Base-by-base conservation (phyloP, 169 alveolate genomes). In the Plasmodium malariae region DNA sequence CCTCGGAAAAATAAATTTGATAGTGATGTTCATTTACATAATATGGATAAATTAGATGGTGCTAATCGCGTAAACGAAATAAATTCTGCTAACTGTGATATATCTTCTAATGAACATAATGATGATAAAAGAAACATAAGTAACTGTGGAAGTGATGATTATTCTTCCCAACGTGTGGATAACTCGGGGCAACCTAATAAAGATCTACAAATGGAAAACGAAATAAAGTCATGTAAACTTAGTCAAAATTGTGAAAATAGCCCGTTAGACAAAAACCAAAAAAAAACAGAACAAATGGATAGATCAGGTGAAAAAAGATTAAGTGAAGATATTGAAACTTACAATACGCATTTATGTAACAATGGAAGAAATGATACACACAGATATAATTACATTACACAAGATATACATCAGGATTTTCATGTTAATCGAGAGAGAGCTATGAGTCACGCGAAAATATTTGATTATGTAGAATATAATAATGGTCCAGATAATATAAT, bases 361-460 rank as follows among this genome's bases (percentile, higher is more conserved):
- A n/a, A n/a, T n/a, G 36, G 12, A 17, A 21, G 19, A n/a, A 19
- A 55, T n/a, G n/a, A n/a, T 6, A 21, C 11, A 7, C 11, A 34
- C 32, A 36, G 30, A 30, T 34, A 65, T 34, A 65, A 65, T 45
- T 3, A 17, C 48, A 34, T 45, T 71, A 21, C 40, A 17, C 57
- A 71, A 34, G 26, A 26, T 12, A 59, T 0, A n/a, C 48, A 57
- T 21, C 26, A 43, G 40, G 12, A 32, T 60, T 57, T 59, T 14
- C 19, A 21, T 24, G 12, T 43, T n/a, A 76, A 76, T 49, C 40
- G 88, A 76, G 88, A 76, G 34, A 76, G 37, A 65, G 45, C 55
- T 26, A 36, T 78, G 74, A 67, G 62, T 17, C 89, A 78, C 32
- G 65, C 89, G 30, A 78, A 63, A 55, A 78, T 78, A 48, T 78